A percentile compares a stretch with the other conserved stretches of the same genome.
These are phyloP conservation scores for Ascochyta viciae-villosae DNA, from an alignment of 2,329 filamentous ascomycete species.

Conservation along the genomic window DNA sequence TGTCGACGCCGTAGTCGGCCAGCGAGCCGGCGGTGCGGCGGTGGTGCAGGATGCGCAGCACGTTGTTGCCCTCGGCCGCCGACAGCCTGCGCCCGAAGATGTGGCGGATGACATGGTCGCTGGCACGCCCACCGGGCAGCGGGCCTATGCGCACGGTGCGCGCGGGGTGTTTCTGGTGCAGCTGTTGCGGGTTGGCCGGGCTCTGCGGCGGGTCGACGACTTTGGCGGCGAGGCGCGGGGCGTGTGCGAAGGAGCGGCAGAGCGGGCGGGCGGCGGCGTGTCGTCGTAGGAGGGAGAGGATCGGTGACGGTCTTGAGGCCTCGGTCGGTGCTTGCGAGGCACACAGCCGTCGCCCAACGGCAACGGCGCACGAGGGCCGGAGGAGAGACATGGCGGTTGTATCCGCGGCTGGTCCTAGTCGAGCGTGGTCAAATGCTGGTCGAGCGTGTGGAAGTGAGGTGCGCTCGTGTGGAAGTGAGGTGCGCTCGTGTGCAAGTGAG, in stretches of 20 bases:
- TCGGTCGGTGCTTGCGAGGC: constrained; percentile 21
- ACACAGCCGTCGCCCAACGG: constrained; percentile 41
- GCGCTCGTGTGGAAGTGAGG: not conserved
- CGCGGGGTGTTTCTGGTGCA: constrained; percentile 25
- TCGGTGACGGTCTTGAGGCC: constrained; percentile 16
- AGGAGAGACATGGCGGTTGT: constrained; percentile 36
- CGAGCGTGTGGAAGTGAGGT: not conserved
- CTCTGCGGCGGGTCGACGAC: constrained; percentile 35
- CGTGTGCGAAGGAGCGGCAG: constrained; percentile 35
- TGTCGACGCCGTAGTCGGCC: constrained; percentile 49
- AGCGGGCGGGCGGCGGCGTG: constrained; percentile 16
- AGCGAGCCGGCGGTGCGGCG: constrained; percentile 50
- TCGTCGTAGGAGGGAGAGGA: constrained; percentile 31
- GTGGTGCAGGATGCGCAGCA: constrained; percentile 50
- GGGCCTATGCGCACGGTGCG: constrained; percentile 44
- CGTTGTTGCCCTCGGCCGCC: constrained; percentile 41
- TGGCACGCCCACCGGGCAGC: constrained; percentile 38
- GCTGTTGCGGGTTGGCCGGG: constrained; percentile 23
- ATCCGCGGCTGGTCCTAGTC: not conserved
- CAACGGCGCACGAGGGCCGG: constrained; percentile 34
- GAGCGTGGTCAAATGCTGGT: not conserved
- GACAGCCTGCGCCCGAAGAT: constrained; percentile 45
- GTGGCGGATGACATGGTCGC: constrained; percentile 29
- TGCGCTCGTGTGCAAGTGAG: too few species aligned
- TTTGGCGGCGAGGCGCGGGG: constrained; percentile 32